A percentile compares a stretch with the other conserved stretches of the same genome.
These are phyloP conservation scores for Scheffersomyces stambukii DNA, from an alignment of 1,139 yeast genomes.

Conservation along the genomic window DNA sequence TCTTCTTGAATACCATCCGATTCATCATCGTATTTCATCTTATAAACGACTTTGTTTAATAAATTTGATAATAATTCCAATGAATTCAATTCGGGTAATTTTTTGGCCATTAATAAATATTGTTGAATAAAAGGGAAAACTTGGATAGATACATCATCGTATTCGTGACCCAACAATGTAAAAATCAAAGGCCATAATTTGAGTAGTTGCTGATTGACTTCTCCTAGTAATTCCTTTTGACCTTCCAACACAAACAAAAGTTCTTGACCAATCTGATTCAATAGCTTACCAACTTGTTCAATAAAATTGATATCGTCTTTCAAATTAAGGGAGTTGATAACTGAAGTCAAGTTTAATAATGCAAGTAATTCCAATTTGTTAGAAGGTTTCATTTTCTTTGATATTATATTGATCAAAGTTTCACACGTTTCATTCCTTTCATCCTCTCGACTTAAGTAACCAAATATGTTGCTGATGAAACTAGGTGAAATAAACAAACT, in stretches of 20 bases:
- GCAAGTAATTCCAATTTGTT: conserved; percentile 76
- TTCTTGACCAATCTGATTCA: conserved; percentile 75
- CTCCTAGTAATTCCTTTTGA: conserved; percentile 45
- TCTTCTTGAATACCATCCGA: conserved; percentile 61
- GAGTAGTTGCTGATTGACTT: conserved; percentile 25
- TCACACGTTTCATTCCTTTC: conserved; percentile 59
- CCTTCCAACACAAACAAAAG: conserved; percentile 60
- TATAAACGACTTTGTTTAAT: conserved; percentile 65
- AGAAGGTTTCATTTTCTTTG: conserved; percentile 89
- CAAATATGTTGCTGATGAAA: conserved; percentile 59
- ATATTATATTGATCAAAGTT: conserved; percentile 74
- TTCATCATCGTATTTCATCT: conserved; percentile 75
- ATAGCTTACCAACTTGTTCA: conserved; percentile 71
- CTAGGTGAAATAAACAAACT: conserved; percentile 67
- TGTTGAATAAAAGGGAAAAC: conserved; percentile 78
- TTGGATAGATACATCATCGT: conserved; percentile 83
- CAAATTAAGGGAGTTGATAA: conserved; percentile 39
- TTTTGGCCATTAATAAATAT: conserved; percentile 68
- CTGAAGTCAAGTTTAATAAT: conserved; percentile 59
- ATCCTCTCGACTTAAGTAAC: conserved; percentile 48
- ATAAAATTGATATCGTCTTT: conserved; percentile 57
- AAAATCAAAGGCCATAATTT: conserved; percentile 69
- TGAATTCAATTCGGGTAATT: conserved; percentile 33
- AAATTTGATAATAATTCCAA: conserved; percentile 57
- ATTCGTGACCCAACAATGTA: conserved; percentile 70